phyloP scores from a whole-genome alignment of 2,329 filamentous ascomycete species.

The Endocalyx cinctus region DNA sequence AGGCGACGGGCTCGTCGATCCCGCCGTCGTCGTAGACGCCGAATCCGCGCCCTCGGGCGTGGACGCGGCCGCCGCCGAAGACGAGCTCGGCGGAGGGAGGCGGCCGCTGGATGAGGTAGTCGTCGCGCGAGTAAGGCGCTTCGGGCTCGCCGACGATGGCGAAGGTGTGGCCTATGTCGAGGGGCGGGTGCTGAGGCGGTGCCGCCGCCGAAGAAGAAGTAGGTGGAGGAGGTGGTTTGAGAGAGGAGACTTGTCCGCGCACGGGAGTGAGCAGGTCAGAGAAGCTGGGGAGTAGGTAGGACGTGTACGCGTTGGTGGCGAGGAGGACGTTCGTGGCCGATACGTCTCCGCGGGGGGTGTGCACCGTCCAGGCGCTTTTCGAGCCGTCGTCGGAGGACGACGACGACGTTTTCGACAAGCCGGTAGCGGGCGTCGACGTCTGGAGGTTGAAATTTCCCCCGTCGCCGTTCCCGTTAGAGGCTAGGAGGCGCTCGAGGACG shows the following conservation, averaged over 20 bases:
- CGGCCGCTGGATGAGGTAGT: slow-evolving; percentile 71
- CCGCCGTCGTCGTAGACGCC: slow-evolving; percentile 56
- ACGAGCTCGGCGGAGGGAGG: slow-evolving; percentile 56
- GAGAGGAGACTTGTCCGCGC: slow-evolving; percentile 66
- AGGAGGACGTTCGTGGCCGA: slow-evolving; percentile 62
- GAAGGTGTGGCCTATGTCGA: slow-evolving; percentile 53
- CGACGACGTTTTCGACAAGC: slow-evolving; percentile 34
- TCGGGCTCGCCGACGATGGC: slow-evolving; percentile 49
- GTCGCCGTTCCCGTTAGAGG: slow-evolving; percentile 14
- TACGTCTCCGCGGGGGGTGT: slow-evolving; percentile 67
- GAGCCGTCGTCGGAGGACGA: slow-evolving; percentile 11
- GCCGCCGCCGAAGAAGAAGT: neutral
- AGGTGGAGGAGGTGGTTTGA: slow-evolving; percentile 48
- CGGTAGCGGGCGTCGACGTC: slow-evolving; percentile 63
- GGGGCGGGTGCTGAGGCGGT: slow-evolving; percentile 19
- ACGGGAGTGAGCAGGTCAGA: slow-evolving; percentile 71
- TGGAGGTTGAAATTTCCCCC: slow-evolving; percentile 61
- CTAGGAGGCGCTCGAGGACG: slow-evolving; percentile 58
- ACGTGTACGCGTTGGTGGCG: slow-evolving; percentile 81
- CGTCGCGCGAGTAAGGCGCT: slow-evolving; percentile 44
- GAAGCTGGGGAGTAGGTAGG: slow-evolving; percentile 40
- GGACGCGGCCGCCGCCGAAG: slow-evolving; percentile 63
- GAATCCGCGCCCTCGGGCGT: slow-evolving; percentile 47
- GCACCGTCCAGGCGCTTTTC: slow-evolving; percentile 49
- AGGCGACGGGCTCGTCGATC: slow-evolving; percentile 51